A percentile compares a stretch with the other conserved stretches of the same genome.
Evolutionary conservation across 768 basidiomycete species (phyloP).

Genomic region (Tricholoma saponaceum): DNA sequence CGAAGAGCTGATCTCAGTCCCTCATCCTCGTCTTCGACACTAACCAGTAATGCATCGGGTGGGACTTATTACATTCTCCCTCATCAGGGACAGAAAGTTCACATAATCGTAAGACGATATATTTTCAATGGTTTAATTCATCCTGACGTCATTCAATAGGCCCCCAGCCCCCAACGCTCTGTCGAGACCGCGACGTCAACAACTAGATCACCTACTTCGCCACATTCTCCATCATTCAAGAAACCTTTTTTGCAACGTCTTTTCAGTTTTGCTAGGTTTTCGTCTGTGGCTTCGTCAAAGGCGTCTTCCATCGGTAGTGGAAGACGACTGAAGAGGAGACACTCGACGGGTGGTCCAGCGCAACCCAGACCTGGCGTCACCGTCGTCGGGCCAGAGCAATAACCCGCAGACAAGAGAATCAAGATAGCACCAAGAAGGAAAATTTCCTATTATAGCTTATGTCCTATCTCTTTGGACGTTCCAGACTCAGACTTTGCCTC

Average conservation of each 20-base stretch:
- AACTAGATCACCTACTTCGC: conserved; percentile 52
- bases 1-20: conserved; percentile 15
- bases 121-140: conserved; percentile 6
- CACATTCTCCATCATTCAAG: conserved; percentile 38
- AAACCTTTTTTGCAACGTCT: conserved; percentile 60
- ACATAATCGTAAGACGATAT: conserved; percentile 53
- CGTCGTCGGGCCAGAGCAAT: conserved; percentile 4
- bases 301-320: conserved; percentile 28
- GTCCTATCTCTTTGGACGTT: not conserved
- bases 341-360: conserved; percentile 39
- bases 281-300: conserved; percentile 33
- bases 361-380: conserved; percentile 14
- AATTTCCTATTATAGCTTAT: not conserved
- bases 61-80: conserved; percentile 77
- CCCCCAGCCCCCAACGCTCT: conserved; percentile 43
- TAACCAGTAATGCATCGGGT: conserved; percentile 52
- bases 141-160: conserved; percentile 22
- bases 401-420: not conserved
- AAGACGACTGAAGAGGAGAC: conserved; percentile 42
- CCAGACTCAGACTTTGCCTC: not conserved
- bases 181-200: conserved; percentile 57
- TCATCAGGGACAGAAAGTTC: conserved; percentile 68
- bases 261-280: conserved; percentile 48
- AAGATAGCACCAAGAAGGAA: not conserved
- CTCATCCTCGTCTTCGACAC: conserved; percentile 33